phyloP scores from a whole-genome alignment of 345 rosid genomes.

The Hirschfeldia incana region DNA sequence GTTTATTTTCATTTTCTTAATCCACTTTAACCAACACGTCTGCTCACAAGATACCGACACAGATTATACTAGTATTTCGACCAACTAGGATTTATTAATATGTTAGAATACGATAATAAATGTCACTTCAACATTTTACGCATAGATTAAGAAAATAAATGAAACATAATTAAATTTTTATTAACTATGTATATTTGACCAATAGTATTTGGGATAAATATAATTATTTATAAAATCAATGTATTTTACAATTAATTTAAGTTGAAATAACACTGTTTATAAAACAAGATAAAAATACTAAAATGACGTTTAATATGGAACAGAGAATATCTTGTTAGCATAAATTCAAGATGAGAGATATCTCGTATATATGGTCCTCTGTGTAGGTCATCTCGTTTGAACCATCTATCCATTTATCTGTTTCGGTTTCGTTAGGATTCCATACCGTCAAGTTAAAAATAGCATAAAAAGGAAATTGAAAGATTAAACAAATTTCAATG shows the following conservation, averaged over 20 bases:
- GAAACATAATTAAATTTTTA: no score
- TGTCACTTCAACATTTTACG: no score
- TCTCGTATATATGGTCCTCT: background rate
- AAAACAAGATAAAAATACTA: no score
- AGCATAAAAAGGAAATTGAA: background rate
- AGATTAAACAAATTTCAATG: background rate
- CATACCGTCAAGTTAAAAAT: background rate
- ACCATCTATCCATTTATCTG: background rate
- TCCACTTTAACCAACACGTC: background rate
- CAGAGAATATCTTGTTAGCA: background rate
- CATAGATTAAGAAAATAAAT: no score
- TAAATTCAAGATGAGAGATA: background rate
- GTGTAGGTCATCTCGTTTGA: background rate
- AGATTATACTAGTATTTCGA: slow-evolving; percentile 8
- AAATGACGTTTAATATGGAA: no score
- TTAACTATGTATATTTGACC: no score
- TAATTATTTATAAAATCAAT: no score
- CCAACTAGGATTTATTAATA: background rate
- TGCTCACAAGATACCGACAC: slow-evolving; percentile 10
- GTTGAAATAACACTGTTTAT: no score
- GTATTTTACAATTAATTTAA: no score
- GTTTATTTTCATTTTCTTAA: background rate
- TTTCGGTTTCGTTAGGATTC: background rate
- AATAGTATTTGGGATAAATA: no score
- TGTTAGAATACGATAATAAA: background rate